Conservation (phyloP, 1,284 basidiomycete species). For the Vanrija sp. region DNA sequence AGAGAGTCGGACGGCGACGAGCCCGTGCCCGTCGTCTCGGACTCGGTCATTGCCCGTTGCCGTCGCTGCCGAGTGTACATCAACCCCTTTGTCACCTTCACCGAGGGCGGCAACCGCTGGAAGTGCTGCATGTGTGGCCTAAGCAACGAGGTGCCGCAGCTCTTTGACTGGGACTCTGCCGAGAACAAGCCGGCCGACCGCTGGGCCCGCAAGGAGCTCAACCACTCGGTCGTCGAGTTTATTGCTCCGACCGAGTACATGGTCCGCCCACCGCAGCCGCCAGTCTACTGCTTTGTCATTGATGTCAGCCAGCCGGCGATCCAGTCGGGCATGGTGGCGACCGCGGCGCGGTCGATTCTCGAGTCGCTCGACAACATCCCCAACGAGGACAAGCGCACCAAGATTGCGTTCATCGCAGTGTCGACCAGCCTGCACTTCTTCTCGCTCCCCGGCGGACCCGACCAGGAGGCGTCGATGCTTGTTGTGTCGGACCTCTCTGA, state of each 20-base stretch:
- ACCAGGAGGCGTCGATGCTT: conserved; percentile 85
- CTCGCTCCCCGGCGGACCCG: conserved; percentile 70
- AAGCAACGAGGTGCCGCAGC: conserved; percentile 96
- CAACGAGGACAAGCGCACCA: conserved; percentile 88
- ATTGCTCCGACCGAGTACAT: conserved; percentile 99
- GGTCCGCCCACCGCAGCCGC: conserved; percentile 94
- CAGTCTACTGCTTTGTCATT: conserved; percentile 94
- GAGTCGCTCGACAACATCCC: conserved; percentile 94
- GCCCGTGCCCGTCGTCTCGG: conserved; percentile 80
- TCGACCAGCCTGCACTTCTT: conserved; percentile 96
- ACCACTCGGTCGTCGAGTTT: conserved; percentile 89
- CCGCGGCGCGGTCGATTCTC: conserved; percentile 89
- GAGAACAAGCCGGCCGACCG: conserved; percentile 92
- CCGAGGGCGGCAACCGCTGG: conserved; percentile 98
- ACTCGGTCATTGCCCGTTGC: conserved; percentile 96
- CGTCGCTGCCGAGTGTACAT: conserved; percentile 97
- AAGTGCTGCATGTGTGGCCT: conserved; percentile 99
- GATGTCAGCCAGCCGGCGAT: conserved; percentile 92
- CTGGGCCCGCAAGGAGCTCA: conserved; percentile 90
- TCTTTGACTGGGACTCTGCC: conserved; percentile 97
- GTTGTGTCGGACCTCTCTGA: conserved; percentile 96
- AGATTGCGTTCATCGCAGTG: conserved; percentile 88
- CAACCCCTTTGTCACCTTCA: conserved; percentile 97
- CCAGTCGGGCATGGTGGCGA: conserved; percentile 95
- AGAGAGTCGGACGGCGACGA: conserved; percentile 54